phyloP scores from a whole-genome alignment of 2,329 filamentous ascomycete genomes.

The Hypoxylon sp. region DNA sequence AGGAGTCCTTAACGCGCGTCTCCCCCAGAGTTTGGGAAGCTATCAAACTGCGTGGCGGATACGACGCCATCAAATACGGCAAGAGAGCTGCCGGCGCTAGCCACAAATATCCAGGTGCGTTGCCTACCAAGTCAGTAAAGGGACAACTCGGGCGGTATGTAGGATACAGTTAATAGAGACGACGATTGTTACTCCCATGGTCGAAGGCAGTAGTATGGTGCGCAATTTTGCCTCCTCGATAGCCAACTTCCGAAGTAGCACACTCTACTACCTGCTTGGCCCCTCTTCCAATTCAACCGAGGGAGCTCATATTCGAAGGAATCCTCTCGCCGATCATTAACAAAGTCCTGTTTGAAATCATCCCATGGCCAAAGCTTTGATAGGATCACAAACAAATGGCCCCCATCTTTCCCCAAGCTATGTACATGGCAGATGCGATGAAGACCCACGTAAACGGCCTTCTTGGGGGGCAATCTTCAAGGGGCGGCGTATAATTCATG shows the following conservation, averaged over 20 bases:
- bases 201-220: constrained; percentile 18
- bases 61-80: constrained; percentile 14
- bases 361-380: constrained; percentile 35
- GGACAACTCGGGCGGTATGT: constrained; percentile 2
- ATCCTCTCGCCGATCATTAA: constrained; percentile 39
- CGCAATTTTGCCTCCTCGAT: constrained; percentile 12
- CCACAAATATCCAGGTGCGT: constrained; percentile 15
- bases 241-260: neutral
- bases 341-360: constrained; percentile 43
- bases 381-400: constrained; percentile 43
- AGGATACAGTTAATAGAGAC: constrained; percentile 7
- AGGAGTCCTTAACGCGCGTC: constrained; percentile 39
- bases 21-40: constrained; percentile 20
- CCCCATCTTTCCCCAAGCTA: constrained; percentile 46
- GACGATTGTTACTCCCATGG: constrained; percentile 1
- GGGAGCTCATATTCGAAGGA: constrained; percentile 21
- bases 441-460: constrained; percentile 31
- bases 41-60: constrained; percentile 10
- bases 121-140: constrained; percentile 9
- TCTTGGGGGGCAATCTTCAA: constrained; percentile 24
- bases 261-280: constrained; percentile 3
- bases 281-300: constrained; percentile 24
- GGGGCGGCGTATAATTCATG: constrained; percentile 32
- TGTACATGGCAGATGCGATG: constrained; percentile 34
- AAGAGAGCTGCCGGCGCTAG: constrained; percentile 19